Base-by-base conservation (phyloP, 305 asterid genomes). In the Ilex paraguariensis region DNA sequence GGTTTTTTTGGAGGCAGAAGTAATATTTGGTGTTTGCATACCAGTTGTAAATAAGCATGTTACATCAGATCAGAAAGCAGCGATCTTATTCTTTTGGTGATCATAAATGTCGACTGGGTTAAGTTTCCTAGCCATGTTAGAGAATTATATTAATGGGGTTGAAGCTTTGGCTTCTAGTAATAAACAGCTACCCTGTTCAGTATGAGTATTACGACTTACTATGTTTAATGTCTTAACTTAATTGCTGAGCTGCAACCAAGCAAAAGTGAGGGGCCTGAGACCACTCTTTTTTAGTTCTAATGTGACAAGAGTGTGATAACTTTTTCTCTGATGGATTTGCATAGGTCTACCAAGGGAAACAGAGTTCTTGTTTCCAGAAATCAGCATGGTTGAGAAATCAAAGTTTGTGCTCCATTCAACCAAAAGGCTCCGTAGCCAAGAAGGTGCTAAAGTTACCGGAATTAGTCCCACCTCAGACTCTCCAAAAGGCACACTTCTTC, bases 261-360 rank as follows among this genome's bases (percentile, higher is more conserved):
- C 9, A 36, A 36, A 36, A 36, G 42, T 36, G 6, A 4, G 42
- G 42, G 3, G 42, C 42, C 9, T 36, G 42, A n/a, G 53, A 4
- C 53, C 53, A 49, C 53, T 49, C 11, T 49, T 11, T 12, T 7
- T 7, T 49, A 11, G 3, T 49, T 49, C 13, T n/a, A 49, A 49
- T 49, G 14, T 49, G 53, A 11, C 53, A 12, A 49, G 13, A 11
- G 2, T 7, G 14, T 49, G 14, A 7, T 49, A 5, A 4, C 16
- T 49, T 49, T 49, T 49, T 53, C 30, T 48, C 17, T 63, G 60
- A 54, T 76, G 63, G 57, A 61, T 75, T 33, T 79, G 56, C n/a
- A 68, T 84, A 87, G 91, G 81, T 71, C 55, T 62, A 75, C 59
- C 6, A 5, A 36, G 65, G 69, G 73, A 78, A 74, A 64, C 79